phyloP scores from a whole-genome alignment of 2,329 filamentous ascomycete genomes.

The Monilinia vaccinii-corymbosi region DNA sequence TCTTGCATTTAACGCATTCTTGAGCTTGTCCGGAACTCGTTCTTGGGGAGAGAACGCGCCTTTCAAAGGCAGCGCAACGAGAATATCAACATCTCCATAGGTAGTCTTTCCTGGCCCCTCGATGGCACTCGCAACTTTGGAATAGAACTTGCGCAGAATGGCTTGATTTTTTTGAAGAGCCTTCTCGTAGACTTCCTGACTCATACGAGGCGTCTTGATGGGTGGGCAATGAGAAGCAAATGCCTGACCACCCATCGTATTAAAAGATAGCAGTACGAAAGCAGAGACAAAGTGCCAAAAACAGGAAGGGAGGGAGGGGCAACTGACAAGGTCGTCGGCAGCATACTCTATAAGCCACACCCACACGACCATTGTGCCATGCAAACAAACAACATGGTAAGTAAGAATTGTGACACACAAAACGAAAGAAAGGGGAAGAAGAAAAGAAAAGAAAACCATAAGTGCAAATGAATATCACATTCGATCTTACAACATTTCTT shows the following conservation, averaged over 20 bases:
- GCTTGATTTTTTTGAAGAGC: conserved; percentile 39
- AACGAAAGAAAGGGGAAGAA: no score
- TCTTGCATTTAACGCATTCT: conserved; percentile 38
- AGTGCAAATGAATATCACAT: no score
- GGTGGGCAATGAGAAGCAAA: conserved; percentile 41
- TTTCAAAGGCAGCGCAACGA: conserved; percentile 38
- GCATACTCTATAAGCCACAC: not conserved
- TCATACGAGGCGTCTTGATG: conserved; percentile 59
- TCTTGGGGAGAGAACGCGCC: conserved; percentile 6
- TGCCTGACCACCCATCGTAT: conserved; percentile 56
- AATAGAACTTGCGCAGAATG: conserved; percentile 43
- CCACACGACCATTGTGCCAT: not conserved
- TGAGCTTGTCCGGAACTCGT: conserved; percentile 28
- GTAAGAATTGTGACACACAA: not conserved
- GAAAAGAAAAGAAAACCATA: no score
- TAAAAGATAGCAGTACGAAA: not conserved
- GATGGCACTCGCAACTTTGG: conserved; percentile 48
- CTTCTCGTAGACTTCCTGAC: conserved; percentile 43
- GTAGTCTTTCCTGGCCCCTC: conserved; percentile 60
- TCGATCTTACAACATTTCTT: no score
- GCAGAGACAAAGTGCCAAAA: not conserved
- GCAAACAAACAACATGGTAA: not conserved
- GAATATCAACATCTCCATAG: conserved; percentile 66
- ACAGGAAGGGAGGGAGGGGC: not conserved
- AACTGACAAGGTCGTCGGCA: not conserved